These are phyloP conservation scores for Amanita phalloides DNA, from an alignment of 768 basidiomycete genomes.

Conservation along the genomic window DNA sequence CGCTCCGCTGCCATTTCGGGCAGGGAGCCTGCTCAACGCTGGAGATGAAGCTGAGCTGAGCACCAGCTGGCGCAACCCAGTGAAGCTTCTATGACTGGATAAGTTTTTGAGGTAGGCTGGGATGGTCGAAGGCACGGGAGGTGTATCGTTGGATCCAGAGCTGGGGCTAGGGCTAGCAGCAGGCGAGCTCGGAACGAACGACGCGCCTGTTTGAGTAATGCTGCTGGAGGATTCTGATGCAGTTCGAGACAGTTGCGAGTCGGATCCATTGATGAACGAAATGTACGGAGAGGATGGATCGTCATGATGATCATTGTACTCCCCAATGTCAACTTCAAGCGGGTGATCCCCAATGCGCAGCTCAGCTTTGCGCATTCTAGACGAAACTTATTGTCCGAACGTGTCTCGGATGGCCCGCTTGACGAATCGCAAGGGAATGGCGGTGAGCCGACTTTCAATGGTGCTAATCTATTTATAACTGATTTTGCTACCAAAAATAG, in stretches of 20 bases:
- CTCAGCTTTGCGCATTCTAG: background rate
- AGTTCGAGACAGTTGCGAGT: background rate
- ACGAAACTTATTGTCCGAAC: background rate
- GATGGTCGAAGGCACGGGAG: background rate
- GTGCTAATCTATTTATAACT: background rate
- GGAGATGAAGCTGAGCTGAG: constrained; percentile 14
- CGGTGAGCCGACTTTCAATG: background rate
- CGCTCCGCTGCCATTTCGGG: constrained; percentile 11
- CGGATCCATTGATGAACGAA: background rate
- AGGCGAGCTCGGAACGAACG: background rate
- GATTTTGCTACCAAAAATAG: background rate
- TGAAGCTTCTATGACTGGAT: background rate
- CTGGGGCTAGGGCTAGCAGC: constrained; percentile 4
- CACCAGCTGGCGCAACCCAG: background rate
- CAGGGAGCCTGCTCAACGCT: constrained; percentile 9
- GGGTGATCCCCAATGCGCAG: background rate
- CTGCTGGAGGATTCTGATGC: background rate
- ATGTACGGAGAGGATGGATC: background rate
- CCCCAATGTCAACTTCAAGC: constrained; percentile 6
- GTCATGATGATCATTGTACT: background rate
- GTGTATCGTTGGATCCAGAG: background rate
- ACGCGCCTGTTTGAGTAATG: background rate
- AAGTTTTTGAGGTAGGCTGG: background rate
- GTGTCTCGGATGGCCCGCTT: background rate
- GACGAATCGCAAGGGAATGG: background rate